phyloP scores from a whole-genome alignment of 805 yeast genomes.

The Lipomyces starkeyi region DNA sequence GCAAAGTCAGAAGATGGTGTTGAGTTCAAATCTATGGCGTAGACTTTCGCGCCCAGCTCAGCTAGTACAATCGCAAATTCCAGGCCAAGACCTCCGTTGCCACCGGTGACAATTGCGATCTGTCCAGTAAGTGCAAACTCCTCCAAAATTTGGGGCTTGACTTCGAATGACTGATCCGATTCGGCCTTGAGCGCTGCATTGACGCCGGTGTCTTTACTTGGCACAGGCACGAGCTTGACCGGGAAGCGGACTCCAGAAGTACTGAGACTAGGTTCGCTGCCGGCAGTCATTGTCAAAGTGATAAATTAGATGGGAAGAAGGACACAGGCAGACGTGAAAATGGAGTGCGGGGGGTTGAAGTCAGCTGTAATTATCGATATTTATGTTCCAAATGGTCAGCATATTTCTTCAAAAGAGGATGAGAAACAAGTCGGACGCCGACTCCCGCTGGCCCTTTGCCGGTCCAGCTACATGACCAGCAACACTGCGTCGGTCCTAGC shows the following conservation, averaged over 20 bases:
- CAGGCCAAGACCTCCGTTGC: constrained; percentile 54
- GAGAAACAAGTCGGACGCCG: too few species aligned
- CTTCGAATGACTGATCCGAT: constrained; percentile 38
- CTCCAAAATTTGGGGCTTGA: constrained; percentile 42
- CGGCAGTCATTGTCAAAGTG: too few species aligned
- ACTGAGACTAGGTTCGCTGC: neutral
- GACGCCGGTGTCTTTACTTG: constrained; percentile 41
- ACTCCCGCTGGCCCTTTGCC: too few species aligned
- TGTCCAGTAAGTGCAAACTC: constrained; percentile 53
- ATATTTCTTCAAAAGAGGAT: too few species aligned
- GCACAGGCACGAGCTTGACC: constrained; percentile 35
- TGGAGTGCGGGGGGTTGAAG: too few species aligned
- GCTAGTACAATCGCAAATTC: constrained; percentile 53
- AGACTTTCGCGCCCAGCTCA: constrained; percentile 53
- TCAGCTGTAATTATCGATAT: too few species aligned
- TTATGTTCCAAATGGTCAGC: too few species aligned
- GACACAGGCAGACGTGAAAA: too few species aligned
- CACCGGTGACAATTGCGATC: constrained; percentile 54
- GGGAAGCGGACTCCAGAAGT: constrained; percentile 15
- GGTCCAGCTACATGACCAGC: too few species aligned
- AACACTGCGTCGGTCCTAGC: too few species aligned
- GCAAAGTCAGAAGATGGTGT: constrained; percentile 41
- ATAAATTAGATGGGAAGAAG: too few species aligned
- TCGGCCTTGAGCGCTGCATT: constrained; percentile 44
- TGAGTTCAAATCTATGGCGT: constrained; percentile 45